Evolutionary conservation across 345 rosid species (phyloP).

Genomic region (Iberis pinnata): DNA sequence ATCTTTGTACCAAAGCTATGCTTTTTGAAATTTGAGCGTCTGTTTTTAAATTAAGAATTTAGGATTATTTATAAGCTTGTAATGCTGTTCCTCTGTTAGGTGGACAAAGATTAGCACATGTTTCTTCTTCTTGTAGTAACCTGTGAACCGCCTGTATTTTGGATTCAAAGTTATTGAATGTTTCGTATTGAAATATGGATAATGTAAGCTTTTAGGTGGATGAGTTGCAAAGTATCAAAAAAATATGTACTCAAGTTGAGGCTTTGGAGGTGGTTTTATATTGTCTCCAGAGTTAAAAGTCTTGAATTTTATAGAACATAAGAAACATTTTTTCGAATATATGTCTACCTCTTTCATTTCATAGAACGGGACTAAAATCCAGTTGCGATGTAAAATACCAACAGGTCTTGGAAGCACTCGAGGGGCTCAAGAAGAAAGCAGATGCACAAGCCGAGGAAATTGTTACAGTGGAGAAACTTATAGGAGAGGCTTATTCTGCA

Average conservation of each 20-base stretch:
- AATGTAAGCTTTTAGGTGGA: background rate
- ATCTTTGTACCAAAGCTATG: too few relatives aligned
- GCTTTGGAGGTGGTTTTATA: background rate
- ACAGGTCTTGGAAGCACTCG: slow-evolving; percentile 78
- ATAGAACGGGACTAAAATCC: background rate
- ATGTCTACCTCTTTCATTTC: background rate
- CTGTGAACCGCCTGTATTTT: background rate
- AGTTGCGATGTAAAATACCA: background rate
- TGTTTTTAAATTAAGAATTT: background rate
- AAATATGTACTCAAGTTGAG: background rate
- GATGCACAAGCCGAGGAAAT: slow-evolving; percentile 75
- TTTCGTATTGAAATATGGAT: background rate
- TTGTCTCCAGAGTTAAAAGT: background rate
- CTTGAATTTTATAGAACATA: background rate
- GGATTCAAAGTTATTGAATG: background rate
- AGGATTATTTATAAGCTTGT: slow-evolving; percentile 2
- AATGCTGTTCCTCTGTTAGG: background rate
- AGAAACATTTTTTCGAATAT: background rate
- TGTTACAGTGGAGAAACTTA: slow-evolving; percentile 59
- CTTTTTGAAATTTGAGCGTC: background rate
- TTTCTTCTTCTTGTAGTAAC: slow-evolving; percentile 5
- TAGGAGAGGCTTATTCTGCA: slow-evolving; percentile 78
- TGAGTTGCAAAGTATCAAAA: background rate
- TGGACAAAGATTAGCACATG: background rate
- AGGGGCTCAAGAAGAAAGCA: slow-evolving; percentile 67